Percentiles rank a stretch among this genome's conserved stretches.
Evolutionary conservation across 352 stramenopile genomes (phyloP).

Genomic region (Sclerospora graminicola): DNA sequence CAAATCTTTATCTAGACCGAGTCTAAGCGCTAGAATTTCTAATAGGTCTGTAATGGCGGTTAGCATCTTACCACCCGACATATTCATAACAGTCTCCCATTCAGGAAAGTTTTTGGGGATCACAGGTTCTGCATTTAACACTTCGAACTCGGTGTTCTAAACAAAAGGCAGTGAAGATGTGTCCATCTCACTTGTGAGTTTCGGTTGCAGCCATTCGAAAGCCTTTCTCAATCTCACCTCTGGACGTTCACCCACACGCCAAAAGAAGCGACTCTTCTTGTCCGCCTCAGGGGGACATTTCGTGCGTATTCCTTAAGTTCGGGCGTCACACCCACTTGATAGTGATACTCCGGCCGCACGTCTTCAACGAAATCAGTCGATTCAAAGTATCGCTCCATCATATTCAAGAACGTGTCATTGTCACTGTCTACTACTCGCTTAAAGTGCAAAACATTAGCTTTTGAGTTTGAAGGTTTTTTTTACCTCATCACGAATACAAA

Average conservation of each 20-base stretch:
- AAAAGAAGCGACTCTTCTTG: constrained; percentile 93
- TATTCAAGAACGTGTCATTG: constrained; percentile 84
- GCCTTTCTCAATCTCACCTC: too few relatives aligned
- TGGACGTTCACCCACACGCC: constrained; percentile 81
- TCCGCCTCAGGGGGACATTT: constrained; percentile 82
- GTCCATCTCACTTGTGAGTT: neutral
- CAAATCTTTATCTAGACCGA: constrained; percentile 72
- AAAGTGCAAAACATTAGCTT: constrained; percentile 3
- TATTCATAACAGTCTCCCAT: constrained; percentile 86
- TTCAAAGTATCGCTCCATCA: constrained; percentile 91
- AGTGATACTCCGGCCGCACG: constrained; percentile 80
- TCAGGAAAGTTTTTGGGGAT: constrained; percentile 78
- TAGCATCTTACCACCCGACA: constrained; percentile 88
- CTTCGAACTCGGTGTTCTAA: constrained; percentile 59
- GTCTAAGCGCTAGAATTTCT: constrained; percentile 79
- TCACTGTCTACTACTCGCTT: constrained; percentile 57
- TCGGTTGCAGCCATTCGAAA: too few relatives aligned
- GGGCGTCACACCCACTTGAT: constrained; percentile 86
- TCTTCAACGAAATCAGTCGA: constrained; percentile 81
- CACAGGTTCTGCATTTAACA: constrained; percentile 84
- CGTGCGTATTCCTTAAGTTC: constrained; percentile 77
- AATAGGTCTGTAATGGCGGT: constrained; percentile 69
- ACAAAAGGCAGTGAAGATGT: neutral
- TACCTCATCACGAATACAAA: constrained; percentile 74
- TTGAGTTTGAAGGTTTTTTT: neutral